Percentiles rank a stretch among this genome's conserved stretches.
Conservation (phyloP, 2,329 filamentous ascomycete genomes). For the Bipolaris victoriae region DNA sequence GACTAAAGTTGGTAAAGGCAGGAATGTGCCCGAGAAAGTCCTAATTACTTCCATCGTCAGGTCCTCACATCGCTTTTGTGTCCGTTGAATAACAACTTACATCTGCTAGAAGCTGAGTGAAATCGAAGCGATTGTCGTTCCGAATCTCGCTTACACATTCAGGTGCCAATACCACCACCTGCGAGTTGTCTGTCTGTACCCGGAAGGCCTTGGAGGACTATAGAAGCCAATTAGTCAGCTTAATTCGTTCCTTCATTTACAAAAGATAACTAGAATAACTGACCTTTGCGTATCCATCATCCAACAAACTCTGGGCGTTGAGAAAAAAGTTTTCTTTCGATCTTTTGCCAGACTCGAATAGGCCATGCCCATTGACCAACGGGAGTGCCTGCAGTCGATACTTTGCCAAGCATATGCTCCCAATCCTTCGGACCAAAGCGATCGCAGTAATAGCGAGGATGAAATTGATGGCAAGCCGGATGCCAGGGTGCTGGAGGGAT, state of each 20-base stretch:
- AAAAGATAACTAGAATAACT: not conserved
- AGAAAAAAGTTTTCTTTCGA: not conserved
- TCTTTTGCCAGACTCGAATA: not conserved
- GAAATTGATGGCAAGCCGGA: not conserved
- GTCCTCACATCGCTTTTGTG: not conserved
- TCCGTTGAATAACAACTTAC: not conserved
- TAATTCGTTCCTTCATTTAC: not conserved
- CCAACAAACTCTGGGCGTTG: not conserved
- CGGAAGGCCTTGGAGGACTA: conserved; percentile 1
- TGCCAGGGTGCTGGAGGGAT: not conserved
- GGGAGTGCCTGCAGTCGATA: not conserved
- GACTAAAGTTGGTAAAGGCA: conserved; percentile 1
- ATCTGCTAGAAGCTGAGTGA: conserved; percentile 1
- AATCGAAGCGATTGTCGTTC: not conserved
- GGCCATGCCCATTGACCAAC: not conserved
- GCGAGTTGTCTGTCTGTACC: conserved; percentile 2
- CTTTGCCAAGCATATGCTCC: not conserved
- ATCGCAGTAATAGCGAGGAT: not conserved
- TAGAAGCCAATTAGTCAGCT: not conserved
- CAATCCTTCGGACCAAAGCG: not conserved
- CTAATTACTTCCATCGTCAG: not conserved
- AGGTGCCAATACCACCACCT: conserved; percentile 1
- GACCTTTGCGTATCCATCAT: not conserved
- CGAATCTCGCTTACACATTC: not conserved
- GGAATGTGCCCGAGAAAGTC: not conserved